Percentiles rank a stretch among this genome's conserved stretches.
These are phyloP conservation scores for Curvularia hawaiiensis DNA, from an alignment of 2,329 filamentous ascomycete genomes.

Conservation along the genomic window DNA sequence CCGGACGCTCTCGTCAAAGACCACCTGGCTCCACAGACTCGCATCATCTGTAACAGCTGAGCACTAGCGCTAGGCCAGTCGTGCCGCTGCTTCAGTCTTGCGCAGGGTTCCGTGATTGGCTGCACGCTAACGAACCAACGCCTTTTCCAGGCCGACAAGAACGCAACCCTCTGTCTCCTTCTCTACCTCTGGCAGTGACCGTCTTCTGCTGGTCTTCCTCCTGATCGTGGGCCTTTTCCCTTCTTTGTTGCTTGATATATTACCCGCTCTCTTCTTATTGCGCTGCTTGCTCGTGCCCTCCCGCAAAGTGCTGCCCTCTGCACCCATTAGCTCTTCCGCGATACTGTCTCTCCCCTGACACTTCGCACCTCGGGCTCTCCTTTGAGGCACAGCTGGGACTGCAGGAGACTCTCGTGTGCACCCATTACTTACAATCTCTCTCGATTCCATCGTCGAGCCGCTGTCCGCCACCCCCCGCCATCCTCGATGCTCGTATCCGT, in stretches of 20 bases:
- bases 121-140: constrained; percentile 20
- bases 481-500: not conserved
- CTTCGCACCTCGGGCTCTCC: constrained; percentile 28
- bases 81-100: constrained; percentile 27
- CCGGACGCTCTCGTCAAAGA: not conserved
- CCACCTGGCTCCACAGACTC: constrained; percentile 1
- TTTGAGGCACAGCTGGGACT: constrained; percentile 42
- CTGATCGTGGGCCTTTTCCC: constrained; percentile 19
- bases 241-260: constrained; percentile 32
- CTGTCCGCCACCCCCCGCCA: constrained; percentile 12
- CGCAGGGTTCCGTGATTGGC: constrained; percentile 25
- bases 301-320: constrained; percentile 20
- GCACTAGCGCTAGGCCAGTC: constrained; percentile 16
- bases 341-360: constrained; percentile 23
- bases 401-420: constrained; percentile 33
- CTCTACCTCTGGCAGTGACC: constrained; percentile 20
- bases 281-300: constrained; percentile 17
- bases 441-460: constrained; percentile 1
- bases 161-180: constrained; percentile 2
- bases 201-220: constrained; percentile 13
- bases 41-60: constrained; percentile 12
- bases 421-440: constrained; percentile 6
- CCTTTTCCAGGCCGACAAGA: constrained; percentile 14
- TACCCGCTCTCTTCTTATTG: constrained; percentile 28
- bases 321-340: constrained; percentile 21